These are phyloP conservation scores for Oryza brachyantha DNA, from an alignment of 176 grass and related monocot species.

Conservation along the genomic window DNA sequence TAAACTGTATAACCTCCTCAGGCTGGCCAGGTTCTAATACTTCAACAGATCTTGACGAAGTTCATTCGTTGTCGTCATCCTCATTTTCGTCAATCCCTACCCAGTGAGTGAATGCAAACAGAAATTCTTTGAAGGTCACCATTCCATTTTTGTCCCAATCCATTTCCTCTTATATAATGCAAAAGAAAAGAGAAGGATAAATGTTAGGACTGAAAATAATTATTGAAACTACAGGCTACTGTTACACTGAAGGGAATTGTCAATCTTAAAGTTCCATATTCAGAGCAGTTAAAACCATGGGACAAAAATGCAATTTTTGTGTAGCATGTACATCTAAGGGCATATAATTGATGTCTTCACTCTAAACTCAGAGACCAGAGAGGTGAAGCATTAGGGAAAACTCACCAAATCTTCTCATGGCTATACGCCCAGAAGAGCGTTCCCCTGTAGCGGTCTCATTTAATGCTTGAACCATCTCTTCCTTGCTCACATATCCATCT, in stretches of 20 bases:
- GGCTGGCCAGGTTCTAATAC: not conserved
- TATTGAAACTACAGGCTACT: not conserved
- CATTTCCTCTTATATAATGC: conserved; percentile 76
- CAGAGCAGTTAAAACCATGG: not conserved
- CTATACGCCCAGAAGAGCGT: conserved; percentile 91
- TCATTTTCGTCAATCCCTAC: conserved; percentile 83
- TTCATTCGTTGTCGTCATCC: conserved; percentile 39
- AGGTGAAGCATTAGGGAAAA: not conserved
- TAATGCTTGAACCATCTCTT: conserved; percentile 91
- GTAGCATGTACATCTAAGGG: not conserved
- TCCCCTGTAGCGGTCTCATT: conserved; percentile 88
- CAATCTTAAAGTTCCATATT: not conserved
- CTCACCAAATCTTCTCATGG: conserved; percentile 96
- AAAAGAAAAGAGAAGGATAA: conserved; percentile 12
- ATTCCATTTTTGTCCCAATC: conserved; percentile 99
- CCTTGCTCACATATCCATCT: conserved; percentile 95
- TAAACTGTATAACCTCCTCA: not conserved
- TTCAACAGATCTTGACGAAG: not conserved
- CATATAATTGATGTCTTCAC: not conserved
- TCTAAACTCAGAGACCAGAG: not conserved
- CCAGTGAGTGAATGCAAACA: conserved; percentile 96
- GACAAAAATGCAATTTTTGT: not conserved
- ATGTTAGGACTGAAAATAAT: not conserved
- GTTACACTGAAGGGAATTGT: not conserved
- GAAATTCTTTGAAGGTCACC: conserved; percentile 89